Evolutionary conservation across 805 yeast genomes (phyloP), one percentile per base, ranked within the genome.

Genomic region (Schizosaccharomyces osmophilus): DNA sequence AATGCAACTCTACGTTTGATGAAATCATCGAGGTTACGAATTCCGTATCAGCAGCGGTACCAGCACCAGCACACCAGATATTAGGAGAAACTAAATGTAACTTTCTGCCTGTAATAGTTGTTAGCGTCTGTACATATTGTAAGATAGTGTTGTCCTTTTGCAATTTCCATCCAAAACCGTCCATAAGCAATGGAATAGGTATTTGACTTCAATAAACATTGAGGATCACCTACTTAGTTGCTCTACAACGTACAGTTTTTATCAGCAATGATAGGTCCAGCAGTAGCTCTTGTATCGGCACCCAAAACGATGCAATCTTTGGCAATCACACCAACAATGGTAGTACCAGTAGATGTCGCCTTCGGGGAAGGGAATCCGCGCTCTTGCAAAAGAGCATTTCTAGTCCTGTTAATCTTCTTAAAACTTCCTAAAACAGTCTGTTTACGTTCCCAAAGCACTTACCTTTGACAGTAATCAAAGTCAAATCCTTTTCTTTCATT

Each of bases 51-150:
- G 98, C 97, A 39, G 98, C 98, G n/a, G 98, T 93, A 72, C 98
- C 98, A 2, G 98, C 98, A 69, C 98, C 98, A 61, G 98, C 98
- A 82, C 98, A 90, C 97, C 97, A 90, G 70, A 89, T 88, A 69
- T 79, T 80, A 9, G 97, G 95, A 5, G 95, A 79, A 65, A 89
- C 78, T 67, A 94, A 76, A 74, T 90, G 97, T 64, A 86, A 74
- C 70, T 85, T 85, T 68, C 85, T 93, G 78, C 94, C 85, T 72
- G 85, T 85, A 55, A 11, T 9, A 48, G 29, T 19, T 9, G 22
- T 17, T n/a, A 31, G 19, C 32, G 5, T 5, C 51, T 19, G 26
- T 13, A 45, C n/a, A 24, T 1, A n/a, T 4, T 17, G 26, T 17
- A 45, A n/a, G 26, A 8, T 19, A 17, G 1, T 5, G 13, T 11